Evolutionary conservation across 1,139 yeast species (phyloP).

Genomic region (Saccharomyces hybrid): DNA sequence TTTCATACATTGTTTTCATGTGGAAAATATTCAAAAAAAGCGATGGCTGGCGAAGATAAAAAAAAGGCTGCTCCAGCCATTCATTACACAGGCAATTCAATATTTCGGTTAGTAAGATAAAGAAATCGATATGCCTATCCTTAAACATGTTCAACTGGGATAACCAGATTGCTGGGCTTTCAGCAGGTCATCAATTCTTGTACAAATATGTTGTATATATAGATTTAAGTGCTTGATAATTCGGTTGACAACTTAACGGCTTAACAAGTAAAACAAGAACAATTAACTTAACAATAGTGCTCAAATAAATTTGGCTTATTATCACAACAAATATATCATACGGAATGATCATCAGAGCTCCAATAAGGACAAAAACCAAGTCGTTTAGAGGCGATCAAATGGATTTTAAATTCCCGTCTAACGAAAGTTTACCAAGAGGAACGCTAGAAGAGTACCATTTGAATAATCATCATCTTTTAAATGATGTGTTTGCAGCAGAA

Average conservation of each 20-base stretch:
- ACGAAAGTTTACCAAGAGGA: conserved; percentile 11
- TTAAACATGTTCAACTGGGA: background rate
- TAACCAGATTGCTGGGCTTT: background rate
- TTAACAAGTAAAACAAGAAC: background rate
- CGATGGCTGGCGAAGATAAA: background rate
- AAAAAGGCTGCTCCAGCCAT: background rate
- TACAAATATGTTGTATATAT: background rate
- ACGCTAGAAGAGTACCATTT: conserved; percentile 16
- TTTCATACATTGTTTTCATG: background rate
- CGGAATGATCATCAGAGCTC: conserved; percentile 23
- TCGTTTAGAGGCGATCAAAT: conserved; percentile 29
- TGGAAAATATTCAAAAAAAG: background rate
- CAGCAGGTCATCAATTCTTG: background rate
- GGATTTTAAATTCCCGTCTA: conserved; percentile 29
- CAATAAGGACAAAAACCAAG: conserved; percentile 30
- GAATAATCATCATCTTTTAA: conserved; percentile 26
- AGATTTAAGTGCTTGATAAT: background rate
- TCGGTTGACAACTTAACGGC: background rate
- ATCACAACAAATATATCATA: background rate
- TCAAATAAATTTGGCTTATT: background rate
- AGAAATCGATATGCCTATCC: background rate
- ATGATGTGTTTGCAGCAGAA: conserved; percentile 11
- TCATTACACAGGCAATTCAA: background rate
- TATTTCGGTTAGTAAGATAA: background rate
- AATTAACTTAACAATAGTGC: background rate